Evolutionary conservation across 331 rosid species (phyloP), one percentile per base, ranked within the genome.

Genomic region (Spiraea crenata): DNA sequence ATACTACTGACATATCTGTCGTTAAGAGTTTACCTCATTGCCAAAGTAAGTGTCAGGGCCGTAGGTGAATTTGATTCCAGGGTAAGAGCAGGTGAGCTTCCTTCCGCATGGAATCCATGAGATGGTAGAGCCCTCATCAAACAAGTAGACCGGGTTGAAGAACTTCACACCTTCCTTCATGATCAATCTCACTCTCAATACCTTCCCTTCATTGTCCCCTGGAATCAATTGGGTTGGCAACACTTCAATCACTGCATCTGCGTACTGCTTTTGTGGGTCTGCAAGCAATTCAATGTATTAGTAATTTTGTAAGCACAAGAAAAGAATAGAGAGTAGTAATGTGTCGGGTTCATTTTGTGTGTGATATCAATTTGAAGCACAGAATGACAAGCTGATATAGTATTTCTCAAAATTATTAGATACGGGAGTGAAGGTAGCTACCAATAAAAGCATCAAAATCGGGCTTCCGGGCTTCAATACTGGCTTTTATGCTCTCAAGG

Each of bases 61-160:
- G 61, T 95, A 91, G 82, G 78, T 67, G 74, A 95, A 91, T 47
- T 91, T 95, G 90, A 95, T 95, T 70, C 99, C 99, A 70, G 99
- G 99, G 73, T 91, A 95, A 56, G 99, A 95, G 89, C 99, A 95
- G 59, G 99, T 95, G 60, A 95, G 99, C 78, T 95, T 95, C 72
- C 99, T 91, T 63, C 99, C 99, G 75, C 99, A 95, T 1, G 99
- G 99, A 38, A 95, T 91, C 99, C 99, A 95, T 2, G 97, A 86
- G 74, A 95, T 75, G 70, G 97, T 81, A 1, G 99, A 95, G 73
- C 99, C 99, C 6, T 95, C 97, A 80, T 95, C 99, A 70, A 95
- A 95, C 85, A 95, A 82, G 83, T 95, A 95, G 77, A 91, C 96
- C 3, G 99, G 96, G 82, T 83, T 85, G 75, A 95, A 95, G 67